Base-by-base conservation (phyloP, 1,284 basidiomycete species). In the Ganoderma meredithae region DNA sequence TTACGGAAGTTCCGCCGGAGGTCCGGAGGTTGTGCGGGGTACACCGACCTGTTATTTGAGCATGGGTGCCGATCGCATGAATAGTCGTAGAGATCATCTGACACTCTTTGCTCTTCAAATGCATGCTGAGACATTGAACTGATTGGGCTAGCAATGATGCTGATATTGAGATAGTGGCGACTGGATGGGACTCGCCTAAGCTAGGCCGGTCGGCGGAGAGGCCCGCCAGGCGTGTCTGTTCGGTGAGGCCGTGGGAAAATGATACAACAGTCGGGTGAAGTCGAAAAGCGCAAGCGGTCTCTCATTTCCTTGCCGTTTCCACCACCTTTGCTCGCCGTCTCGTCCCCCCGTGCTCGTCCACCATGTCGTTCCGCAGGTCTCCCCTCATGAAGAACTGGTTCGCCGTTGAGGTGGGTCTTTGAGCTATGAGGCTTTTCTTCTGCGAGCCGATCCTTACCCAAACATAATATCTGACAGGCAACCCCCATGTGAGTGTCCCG, bases 311-410 rank as follows among this genome's bases (percentile, higher is more conserved):
- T 49, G 62, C 64, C 66, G 25, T 65, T 61, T 53, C 67, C 68
- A 60, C 66, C 69, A 63, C 62, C 66, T 56, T 49, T 60, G n/a
- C 53, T 43, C 63, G 56, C 64, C 7, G 36, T 27, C 66, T 59
- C 64, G 13, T 62, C 52, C 36, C 64, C 52, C 25, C 59, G 53
- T 2, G 39, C 39, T 66, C 63, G 44, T 41, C 66, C 69, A 70
- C 64, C 64, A 79, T 79, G 79, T 75, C 79, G 52, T 27, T 79
- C 47, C 75, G 78, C 47, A 78, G 67, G 64, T 13, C 31, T 22
- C 64, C 75, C 25, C 85, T 90, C 75, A 84, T 91, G 86, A 91
- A 86, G 82, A 84, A 93, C 82, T 94, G 93, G 92, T 93, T 86
- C 76, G 92, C 92, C 81, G 83, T 94, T 74, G 92, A 94, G 90